A percentile compares a stretch with the other conserved stretches of the same genome.
Evolutionary conservation across 2,329 filamentous ascomycete species (phyloP).

Genomic region (Tricladium varicosporioides): DNA sequence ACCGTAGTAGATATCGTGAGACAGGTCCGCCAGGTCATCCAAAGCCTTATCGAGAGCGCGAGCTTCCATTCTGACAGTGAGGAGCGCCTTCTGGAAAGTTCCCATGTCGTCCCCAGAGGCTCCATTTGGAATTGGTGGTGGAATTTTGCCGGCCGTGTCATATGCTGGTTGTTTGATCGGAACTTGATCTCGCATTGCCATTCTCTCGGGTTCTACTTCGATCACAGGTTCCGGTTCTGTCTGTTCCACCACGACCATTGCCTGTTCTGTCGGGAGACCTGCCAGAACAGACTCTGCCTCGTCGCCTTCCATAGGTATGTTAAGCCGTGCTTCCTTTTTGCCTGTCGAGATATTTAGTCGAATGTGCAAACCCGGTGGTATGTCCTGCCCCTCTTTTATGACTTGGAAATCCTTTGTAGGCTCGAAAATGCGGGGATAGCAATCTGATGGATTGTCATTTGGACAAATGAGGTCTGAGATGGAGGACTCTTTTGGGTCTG

Average conservation of each 20-base stretch:
- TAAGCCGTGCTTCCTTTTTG: constrained; percentile 63
- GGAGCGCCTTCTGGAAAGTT: constrained; percentile 47
- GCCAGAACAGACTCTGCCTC: constrained; percentile 56
- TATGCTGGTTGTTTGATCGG: constrained; percentile 53
- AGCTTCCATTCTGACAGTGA: constrained; percentile 46
- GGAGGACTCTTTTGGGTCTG: constrained; percentile 26
- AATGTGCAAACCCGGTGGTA: constrained; percentile 65
- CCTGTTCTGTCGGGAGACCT: constrained; percentile 47
- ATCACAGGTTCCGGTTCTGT: constrained; percentile 9
- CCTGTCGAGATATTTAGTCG: constrained; percentile 64
- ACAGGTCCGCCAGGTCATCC: constrained; percentile 58
- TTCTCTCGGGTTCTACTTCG: constrained; percentile 16
- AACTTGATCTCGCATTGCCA: constrained; percentile 36
- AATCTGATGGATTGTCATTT: constrained; percentile 56
- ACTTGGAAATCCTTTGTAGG: constrained; percentile 63
- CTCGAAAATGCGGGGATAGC: constrained; percentile 63
- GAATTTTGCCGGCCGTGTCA: constrained; percentile 55
- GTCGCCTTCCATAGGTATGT: constrained; percentile 51
- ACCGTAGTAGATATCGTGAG: constrained; percentile 70
- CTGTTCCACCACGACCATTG: constrained; percentile 31
- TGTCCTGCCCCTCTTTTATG: constrained; percentile 61
- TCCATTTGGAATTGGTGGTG: constrained; percentile 45
- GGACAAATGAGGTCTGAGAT: constrained; percentile 63
- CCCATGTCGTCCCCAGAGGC: constrained; percentile 38
- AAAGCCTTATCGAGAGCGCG: constrained; percentile 38